Evolutionary conservation across 1,284 basidiomycete genomes (phyloP).

Genomic region (Tetrapyrgos nigripes): DNA sequence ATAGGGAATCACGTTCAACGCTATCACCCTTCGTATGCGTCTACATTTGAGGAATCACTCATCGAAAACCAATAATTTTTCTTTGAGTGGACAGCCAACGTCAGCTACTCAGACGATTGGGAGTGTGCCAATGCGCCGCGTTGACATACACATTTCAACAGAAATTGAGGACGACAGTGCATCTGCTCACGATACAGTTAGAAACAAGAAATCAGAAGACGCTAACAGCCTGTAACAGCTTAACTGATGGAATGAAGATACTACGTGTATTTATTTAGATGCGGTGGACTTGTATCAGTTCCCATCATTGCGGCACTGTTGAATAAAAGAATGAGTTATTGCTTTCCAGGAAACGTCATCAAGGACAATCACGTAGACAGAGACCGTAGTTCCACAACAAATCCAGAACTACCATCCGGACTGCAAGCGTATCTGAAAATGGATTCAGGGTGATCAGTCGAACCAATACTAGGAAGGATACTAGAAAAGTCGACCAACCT

Average conservation of each 20-base stretch:
- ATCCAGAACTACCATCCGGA: constrained; percentile 28
- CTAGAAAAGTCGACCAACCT: constrained; percentile 12
- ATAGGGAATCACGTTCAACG: background rate
- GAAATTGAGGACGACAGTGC: background rate
- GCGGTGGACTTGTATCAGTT: no score
- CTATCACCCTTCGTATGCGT: background rate
- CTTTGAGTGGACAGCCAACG: background rate
- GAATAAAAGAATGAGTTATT: background rate
- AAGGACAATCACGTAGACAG: constrained; percentile 31
- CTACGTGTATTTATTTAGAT: no score
- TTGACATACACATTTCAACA: constrained; percentile 5
- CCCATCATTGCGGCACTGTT: constrained; percentile 26
- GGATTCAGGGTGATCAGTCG: background rate
- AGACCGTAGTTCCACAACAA: constrained; percentile 32
- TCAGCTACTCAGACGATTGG: constrained; percentile 7
- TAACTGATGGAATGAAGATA: no score
- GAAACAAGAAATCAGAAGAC: no score
- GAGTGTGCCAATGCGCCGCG: constrained; percentile 10
- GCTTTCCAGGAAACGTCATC: background rate
- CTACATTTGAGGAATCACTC: background rate
- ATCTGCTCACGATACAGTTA: no score
- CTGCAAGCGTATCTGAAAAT: constrained; percentile 32
- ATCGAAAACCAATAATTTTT: background rate
- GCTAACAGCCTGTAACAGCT: no score
- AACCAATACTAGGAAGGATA: background rate